Base-by-base conservation (phyloP, 78 protist species). In the Pigoraptor vietnamica region DNA sequence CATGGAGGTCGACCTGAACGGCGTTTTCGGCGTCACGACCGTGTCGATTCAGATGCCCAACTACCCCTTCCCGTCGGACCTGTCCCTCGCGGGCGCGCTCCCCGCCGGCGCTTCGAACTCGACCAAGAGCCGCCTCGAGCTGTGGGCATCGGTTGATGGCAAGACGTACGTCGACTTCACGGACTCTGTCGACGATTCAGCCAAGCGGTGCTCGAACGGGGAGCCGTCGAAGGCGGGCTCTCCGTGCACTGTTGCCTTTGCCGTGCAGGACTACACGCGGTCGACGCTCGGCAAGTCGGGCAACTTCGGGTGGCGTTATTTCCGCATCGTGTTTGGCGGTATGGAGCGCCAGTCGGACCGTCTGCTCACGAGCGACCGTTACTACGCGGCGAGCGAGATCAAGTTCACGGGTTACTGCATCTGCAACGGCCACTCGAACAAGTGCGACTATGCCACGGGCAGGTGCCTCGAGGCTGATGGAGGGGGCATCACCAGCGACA, bases 351-450 rank as follows among this genome's bases (percentile, higher is more conserved):
- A 1, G 24, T 23, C 35, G 24, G 34, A 24, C n/a, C 25, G 14
- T 40, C 56, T 40, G 25, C 25, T 19, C 56, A 23, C n/a, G 33
- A 6, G 34, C 84, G 1, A 81, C 84, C 84, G 84, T 24, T 81
- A 81, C 84, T 81, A 24, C 25, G 24, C 34, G 34, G 25, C 21
- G 14, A 1, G 34, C 84, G 84, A 81, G 84, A 6, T 81, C 34
- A 6, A 29, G 35, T 6, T 24, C 14, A 81, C 25, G 33, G 84
- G 84, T 23, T 24, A 9, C 84, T 81, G 84, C 84, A 81, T 81
- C 84, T 81, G 84, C 84, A 81, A 81, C 84, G 84, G 84, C 84
- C 84, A 81, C 25, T 81, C 84, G 84, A 1, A 2, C 84, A 81
- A 6, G 6, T 81, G 84, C n/a, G 25, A 81, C 84, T 29, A 23